These are phyloP conservation scores for Populus trichocarpa DNA, from an alignment of 441 rosid genomes.

Conservation along the genomic window DNA sequence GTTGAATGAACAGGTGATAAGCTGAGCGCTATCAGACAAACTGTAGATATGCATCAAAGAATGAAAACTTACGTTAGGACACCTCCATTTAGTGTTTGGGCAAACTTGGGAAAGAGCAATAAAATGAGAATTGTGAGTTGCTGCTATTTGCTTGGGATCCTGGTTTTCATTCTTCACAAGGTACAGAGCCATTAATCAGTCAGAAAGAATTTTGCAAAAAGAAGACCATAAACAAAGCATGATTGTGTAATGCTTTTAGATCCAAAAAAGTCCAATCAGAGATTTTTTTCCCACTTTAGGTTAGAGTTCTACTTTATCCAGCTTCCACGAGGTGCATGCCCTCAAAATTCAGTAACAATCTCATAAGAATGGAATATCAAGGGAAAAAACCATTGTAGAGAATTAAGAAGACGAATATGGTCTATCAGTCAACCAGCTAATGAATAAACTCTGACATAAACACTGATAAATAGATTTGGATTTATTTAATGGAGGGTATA, in stretches of 20 bases:
- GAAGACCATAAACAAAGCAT: constrained; percentile 17
- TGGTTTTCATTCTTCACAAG: constrained; percentile 65
- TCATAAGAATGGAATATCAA: background rate
- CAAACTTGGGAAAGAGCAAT: constrained; percentile 84
- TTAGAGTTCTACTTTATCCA: background rate
- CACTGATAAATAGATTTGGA: background rate
- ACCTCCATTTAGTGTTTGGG: constrained; percentile 66
- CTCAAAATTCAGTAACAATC: background rate
- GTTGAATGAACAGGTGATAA: constrained; percentile 6
- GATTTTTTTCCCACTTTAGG: background rate
- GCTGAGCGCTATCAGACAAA: background rate
- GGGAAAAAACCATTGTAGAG: background rate
- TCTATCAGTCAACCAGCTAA: too few species aligned
- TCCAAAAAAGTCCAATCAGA: background rate
- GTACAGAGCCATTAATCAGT: constrained; percentile 28
- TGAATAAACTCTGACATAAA: background rate
- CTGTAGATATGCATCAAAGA: constrained; percentile 13
- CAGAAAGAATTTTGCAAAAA: constrained; percentile 20
- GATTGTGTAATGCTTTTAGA: background rate
- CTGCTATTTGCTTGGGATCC: constrained; percentile 64
- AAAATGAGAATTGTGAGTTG: constrained; percentile 80
- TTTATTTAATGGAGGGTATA: background rate
- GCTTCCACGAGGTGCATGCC: background rate
- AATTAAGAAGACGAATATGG: background rate
- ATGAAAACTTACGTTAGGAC: constrained; percentile 64